These are phyloP conservation scores for Podila verticillata DNA, from an alignment of 192 early-diverging fungal species.

Conservation along the genomic window DNA sequence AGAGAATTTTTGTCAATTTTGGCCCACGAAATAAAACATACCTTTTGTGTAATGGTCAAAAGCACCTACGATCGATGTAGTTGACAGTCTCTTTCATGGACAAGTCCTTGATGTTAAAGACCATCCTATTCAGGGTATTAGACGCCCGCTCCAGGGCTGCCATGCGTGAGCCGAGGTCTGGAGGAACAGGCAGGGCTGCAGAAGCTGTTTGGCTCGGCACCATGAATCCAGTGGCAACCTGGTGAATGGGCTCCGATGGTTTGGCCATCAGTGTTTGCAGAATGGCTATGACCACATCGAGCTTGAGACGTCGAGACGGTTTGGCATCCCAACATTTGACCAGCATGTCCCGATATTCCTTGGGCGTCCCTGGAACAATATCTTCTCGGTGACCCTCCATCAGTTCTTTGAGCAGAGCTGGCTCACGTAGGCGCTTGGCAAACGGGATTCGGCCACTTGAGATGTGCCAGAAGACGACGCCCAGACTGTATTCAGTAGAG, in stretches of 20 bases:
- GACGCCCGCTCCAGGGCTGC: constrained; percentile 38
- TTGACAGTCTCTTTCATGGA: constrained; percentile 38
- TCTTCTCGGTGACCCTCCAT: constrained; percentile 50
- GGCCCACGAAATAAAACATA: not conserved
- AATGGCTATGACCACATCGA: constrained; percentile 52
- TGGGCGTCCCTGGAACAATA: constrained; percentile 48
- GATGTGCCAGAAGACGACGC: constrained; percentile 58
- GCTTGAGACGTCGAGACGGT: constrained; percentile 38
- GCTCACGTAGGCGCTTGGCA: constrained; percentile 40
- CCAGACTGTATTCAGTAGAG: constrained; percentile 30
- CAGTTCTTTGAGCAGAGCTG: constrained; percentile 36
- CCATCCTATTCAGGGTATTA: constrained; percentile 41
- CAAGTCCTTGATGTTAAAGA: constrained; percentile 37
- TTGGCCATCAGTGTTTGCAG: constrained; percentile 41
- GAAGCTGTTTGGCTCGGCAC: constrained; percentile 36
- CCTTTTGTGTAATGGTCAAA: not conserved
- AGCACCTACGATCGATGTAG: constrained; percentile 39
- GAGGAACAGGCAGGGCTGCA: constrained; percentile 33
- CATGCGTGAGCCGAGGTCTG: constrained; percentile 34
- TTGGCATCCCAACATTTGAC: constrained; percentile 52
- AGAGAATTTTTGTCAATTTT: not conserved
- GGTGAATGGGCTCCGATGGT: constrained; percentile 28
- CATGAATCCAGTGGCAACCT: constrained; percentile 18
- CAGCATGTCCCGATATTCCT: constrained; percentile 50
- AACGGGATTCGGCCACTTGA: constrained; percentile 55